These are phyloP conservation scores for Patellifolia procumbens DNA, from an alignment of 179 eudicot species.

Conservation along the genomic window DNA sequence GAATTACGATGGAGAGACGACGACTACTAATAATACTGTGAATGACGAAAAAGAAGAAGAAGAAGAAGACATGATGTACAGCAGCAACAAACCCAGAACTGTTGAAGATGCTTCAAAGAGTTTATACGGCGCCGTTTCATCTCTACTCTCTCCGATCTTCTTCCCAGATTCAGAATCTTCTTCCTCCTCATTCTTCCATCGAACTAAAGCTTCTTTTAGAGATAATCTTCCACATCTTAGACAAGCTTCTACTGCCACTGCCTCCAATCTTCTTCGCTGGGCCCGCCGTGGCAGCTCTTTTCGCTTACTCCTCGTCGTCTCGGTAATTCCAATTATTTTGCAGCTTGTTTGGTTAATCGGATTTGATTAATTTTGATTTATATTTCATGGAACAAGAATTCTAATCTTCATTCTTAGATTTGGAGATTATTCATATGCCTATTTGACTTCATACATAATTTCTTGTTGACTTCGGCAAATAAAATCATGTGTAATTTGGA, in stretches of 20 bases:
- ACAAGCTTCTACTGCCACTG: slow-evolving; percentile 37
- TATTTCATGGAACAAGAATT: no score
- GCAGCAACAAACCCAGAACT: background rate
- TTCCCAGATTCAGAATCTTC: slow-evolving; percentile 36
- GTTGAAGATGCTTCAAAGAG: slow-evolving; percentile 3
- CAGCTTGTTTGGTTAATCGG: background rate
- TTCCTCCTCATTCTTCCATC: slow-evolving; percentile 24
- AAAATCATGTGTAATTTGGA: no score
- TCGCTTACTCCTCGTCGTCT: slow-evolving; percentile 67
- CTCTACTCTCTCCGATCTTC: slow-evolving; percentile 35
- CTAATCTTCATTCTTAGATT: no score
- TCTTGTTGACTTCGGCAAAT: no score
- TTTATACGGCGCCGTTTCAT: slow-evolving; percentile 35
- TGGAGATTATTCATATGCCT: no score
- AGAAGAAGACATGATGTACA: background rate
- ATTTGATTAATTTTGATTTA: background rate
- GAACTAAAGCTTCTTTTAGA: slow-evolving; percentile 28
- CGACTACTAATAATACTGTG: no score
- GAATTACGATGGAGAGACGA: background rate
- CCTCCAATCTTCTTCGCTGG: slow-evolving; percentile 36
- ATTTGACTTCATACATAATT: no score
- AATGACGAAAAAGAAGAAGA: background rate
- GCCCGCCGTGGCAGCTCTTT: slow-evolving; percentile 51
- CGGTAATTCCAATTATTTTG: slow-evolving; percentile 39
- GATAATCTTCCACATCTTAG: slow-evolving; percentile 37